Conservation (phyloP, 75 land plant species). For the Larix kaempferi region DNA sequence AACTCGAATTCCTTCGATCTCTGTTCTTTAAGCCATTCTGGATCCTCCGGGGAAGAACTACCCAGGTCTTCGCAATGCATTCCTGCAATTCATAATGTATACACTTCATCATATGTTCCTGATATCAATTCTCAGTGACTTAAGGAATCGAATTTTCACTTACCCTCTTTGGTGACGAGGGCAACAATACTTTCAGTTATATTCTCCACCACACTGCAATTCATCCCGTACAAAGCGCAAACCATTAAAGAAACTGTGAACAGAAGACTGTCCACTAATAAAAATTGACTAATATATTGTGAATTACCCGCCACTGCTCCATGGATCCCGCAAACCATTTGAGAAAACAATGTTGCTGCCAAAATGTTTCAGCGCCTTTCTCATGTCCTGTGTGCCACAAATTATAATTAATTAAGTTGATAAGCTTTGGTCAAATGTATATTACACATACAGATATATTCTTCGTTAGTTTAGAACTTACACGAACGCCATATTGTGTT, state of each 20-base stretch:
- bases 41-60: constrained; percentile 49
- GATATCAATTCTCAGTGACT: too few relatives aligned
- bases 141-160: background rate
- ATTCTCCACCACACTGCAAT: background rate
- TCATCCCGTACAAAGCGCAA: background rate
- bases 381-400: constrained; percentile 3
- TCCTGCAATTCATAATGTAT: too few relatives aligned
- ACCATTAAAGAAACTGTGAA: too few relatives aligned
- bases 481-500: background rate
- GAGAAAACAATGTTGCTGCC: constrained; percentile 14
- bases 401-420: background rate
- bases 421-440: background rate
- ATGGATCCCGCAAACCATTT: constrained; percentile 21
- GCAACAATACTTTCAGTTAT: too few relatives aligned
- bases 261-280: background rate
- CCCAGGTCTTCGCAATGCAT: too few relatives aligned
- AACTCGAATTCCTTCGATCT: constrained; percentile 47
- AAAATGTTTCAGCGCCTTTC: constrained; percentile 4
- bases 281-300: background rate
- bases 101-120: too few relatives aligned
- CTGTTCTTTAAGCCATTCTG: constrained; percentile 76
- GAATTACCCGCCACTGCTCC: constrained; percentile 14
- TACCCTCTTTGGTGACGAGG: background rate
- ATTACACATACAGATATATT: background rate
- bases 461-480: background rate